phyloP scores from a whole-genome alignment of 257 asterid genomes.

The Mentha longifolia region DNA sequence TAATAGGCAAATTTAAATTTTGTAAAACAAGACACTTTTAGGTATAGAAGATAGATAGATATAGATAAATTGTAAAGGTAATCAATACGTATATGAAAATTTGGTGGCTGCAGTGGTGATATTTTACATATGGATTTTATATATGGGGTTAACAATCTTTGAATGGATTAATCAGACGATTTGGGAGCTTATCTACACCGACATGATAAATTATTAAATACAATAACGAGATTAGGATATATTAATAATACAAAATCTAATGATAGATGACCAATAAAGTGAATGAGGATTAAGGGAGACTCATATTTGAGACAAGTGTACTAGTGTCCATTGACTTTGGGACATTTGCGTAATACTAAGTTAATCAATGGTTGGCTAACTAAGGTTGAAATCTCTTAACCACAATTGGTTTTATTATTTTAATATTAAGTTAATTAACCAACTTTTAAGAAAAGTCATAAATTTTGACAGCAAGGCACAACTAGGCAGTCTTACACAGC shows the following conservation, averaged over 20 bases:
- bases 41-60: no score
- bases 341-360: constrained; percentile 32
- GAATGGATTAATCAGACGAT: no score
- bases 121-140: no score
- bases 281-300: background rate
- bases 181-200: background rate
- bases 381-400: constrained; percentile 35
- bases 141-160: no score
- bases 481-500: constrained; percentile 3
- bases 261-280: background rate
- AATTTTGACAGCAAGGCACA: constrained; percentile 16
- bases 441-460: constrained; percentile 29
- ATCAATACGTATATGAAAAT: no score
- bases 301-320: constrained; percentile 54
- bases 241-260: background rate
- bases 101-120: no score
- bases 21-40: no score
- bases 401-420: constrained; percentile 19
- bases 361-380: constrained; percentile 65
- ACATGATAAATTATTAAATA: background rate
- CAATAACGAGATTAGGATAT: background rate
- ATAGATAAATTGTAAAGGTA: no score
- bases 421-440: constrained; percentile 38
- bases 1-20: no score
- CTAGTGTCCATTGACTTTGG: constrained; percentile 48